A percentile compares a stretch with the other conserved stretches of the same genome.
phyloP scores from a whole-genome alignment of 768 basidiomycete species.

The Floccularia luteovirens region DNA sequence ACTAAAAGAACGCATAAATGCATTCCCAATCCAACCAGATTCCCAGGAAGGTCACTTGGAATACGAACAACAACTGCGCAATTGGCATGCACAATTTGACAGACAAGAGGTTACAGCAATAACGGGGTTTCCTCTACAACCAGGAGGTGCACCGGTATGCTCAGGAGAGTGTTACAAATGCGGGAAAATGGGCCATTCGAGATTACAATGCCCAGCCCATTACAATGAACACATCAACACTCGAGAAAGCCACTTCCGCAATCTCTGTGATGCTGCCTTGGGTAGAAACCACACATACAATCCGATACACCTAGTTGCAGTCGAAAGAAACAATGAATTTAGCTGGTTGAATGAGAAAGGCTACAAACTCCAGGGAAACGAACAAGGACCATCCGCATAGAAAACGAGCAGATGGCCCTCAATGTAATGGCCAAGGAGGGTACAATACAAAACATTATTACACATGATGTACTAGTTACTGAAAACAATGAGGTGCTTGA shows the following conservation, averaged over 20 bases:
- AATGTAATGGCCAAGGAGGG: neutral
- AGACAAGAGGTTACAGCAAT: neutral
- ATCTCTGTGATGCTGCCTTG: neutral
- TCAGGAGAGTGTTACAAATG: neutral
- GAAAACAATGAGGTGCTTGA: neutral
- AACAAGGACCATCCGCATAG: constrained; percentile 5
- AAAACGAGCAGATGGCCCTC: constrained; percentile 2
- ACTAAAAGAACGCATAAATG: neutral
- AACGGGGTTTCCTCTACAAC: neutral
- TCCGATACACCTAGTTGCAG: neutral
- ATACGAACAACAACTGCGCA: neutral
- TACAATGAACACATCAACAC: neutral
- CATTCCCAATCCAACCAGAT: neutral
- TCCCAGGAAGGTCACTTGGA: too few species aligned
- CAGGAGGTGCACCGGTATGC: neutral
- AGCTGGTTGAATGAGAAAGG: constrained; percentile 1
- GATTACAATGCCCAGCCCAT: neutral
- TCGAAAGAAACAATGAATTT: neutral
- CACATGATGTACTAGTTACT: neutral
- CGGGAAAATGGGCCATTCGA: neutral
- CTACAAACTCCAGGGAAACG: constrained; percentile 8
- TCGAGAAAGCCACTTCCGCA: neutral
- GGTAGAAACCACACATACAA: neutral
- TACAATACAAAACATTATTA: neutral
- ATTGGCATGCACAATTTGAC: neutral